Evolutionary conservation across 352 stramenopile genomes (phyloP), one percentile per base, ranked within the genome.

Genomic region (Globisporangium yorkense): DNA sequence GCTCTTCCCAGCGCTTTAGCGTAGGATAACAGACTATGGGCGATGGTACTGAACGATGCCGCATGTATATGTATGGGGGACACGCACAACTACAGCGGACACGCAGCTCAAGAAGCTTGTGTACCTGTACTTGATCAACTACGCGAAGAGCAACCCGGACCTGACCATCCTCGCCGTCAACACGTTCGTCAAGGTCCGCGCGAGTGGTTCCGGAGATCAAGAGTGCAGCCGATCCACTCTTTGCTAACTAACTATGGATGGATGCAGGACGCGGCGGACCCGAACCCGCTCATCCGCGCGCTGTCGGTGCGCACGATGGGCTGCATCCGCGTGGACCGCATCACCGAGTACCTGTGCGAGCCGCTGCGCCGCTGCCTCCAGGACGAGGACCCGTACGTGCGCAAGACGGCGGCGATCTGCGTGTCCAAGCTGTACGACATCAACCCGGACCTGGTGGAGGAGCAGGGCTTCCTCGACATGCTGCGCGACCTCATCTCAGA

Each of bases 51-150:
- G 24, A 27, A 27, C 24, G 24, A 27, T 27, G 24, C 24, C 24
- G 24, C 24, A 27, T 27, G 24, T 27, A 27, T 27, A 27, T 27
- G 24, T 27, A 27, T 27, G 24, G 24, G 24, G 24, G 24, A 27
- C 24, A 2, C 24, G 33, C 33, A 10, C 18, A 50, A n/a, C 44
- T n/a, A 7, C 27, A 87, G 88, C 88, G 27, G 98, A 99, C 68
- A 98, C 98, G 65, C 96, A 99, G 70, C 73, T 99, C 44, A 99
- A 99, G 75, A 99, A 99, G 67, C 80, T 99, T 18, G 97, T 99
- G 49, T 99, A 99, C 72, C 70, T 99, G 20, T 99, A 99, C 72
- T 74, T 99, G 43, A 99, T 99, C 75, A 99, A 99, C 82, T 99
- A 99, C 76, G 97, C 97, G 72, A 99, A 99, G 84, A 98, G 88